phyloP scores from a whole-genome alignment of 2,329 filamentous ascomycete genomes.

The Pestalotiopsis sp. region DNA sequence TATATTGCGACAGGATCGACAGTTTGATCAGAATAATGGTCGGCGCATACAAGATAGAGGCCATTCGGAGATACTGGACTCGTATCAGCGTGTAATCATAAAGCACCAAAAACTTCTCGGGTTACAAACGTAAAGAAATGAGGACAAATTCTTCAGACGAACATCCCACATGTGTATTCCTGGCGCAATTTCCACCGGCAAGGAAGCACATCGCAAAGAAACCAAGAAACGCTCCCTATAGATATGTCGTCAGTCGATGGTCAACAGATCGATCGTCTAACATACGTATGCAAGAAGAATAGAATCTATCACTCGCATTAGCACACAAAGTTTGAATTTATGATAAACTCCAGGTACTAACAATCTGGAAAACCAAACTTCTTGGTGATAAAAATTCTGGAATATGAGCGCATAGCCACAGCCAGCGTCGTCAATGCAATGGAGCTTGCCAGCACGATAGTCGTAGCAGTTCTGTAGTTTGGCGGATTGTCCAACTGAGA shows the following conservation, averaged over 20 bases:
- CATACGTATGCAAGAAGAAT: not conserved
- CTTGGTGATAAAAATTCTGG: not conserved
- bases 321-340: too few species aligned
- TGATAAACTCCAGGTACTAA: too few species aligned
- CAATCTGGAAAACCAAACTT: not conserved
- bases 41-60: not conserved
- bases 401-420: not conserved
- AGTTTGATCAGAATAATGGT: not conserved
- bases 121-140: not conserved
- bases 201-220: not conserved
- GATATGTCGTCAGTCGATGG: too few species aligned
- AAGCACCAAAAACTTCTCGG: not conserved
- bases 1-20: not conserved
- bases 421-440: not conserved
- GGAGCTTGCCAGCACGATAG: not conserved
- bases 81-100: not conserved
- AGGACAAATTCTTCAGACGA: not conserved
- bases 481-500: not conserved
- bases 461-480: not conserved
- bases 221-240: too few species aligned
- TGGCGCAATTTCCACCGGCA: not conserved
- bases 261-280: not conserved
- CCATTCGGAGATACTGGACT: not conserved
- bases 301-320: not conserved
- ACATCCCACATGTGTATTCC: not conserved